phyloP scores from a whole-genome alignment of 495 filamentous ascomycete genomes.

The Aspergillus olivimuriae region DNA sequence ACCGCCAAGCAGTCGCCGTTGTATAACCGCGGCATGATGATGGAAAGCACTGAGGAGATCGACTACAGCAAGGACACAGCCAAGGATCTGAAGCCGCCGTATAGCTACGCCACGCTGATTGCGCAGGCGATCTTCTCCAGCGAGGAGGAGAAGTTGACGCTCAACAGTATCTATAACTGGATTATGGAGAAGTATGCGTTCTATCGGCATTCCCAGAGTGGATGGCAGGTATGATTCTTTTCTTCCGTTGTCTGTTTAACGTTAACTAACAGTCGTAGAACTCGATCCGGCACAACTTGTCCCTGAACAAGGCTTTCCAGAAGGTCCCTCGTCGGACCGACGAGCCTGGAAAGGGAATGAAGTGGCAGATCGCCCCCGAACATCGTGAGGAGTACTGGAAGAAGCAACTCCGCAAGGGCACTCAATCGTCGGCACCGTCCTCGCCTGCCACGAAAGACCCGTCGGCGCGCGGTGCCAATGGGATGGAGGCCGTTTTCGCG shows the following conservation, averaged over 20 bases:
- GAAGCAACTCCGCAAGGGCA: conserved; percentile 45
- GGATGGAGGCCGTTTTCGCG: conserved; percentile 40
- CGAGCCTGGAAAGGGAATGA: conserved; percentile 98
- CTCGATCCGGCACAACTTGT: conserved; percentile 93
- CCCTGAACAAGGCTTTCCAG: conserved; percentile 84
- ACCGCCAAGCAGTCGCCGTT: conserved; percentile 52
- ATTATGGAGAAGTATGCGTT: conserved; percentile 86
- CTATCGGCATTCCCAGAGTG: conserved; percentile 72
- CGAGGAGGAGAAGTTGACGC: conserved; percentile 75
- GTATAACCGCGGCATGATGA: conserved; percentile 62
- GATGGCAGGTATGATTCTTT: conserved; percentile 72
- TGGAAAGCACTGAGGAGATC: conserved; percentile 70
- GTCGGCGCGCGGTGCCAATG: conserved; percentile 21
- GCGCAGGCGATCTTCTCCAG: conserved; percentile 87
- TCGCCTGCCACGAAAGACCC: conserved; percentile 41
- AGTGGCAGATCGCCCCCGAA: conserved; percentile 85
- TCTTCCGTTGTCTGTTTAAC: neutral
- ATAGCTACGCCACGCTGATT: conserved; percentile 96
- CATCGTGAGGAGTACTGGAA: conserved; percentile 69
- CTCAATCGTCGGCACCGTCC: conserved; percentile 41
- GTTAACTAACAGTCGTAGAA: conserved; percentile 55
- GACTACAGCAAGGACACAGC: conserved; percentile 79
- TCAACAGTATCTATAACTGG: conserved; percentile 85
- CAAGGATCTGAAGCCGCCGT: conserved; percentile 87
- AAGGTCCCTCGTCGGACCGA: conserved; percentile 88